A percentile compares a stretch with the other conserved stretches of the same genome.
These are phyloP conservation scores for Colletotrichum lupini DNA, from an alignment of 2,329 filamentous ascomycete genomes.

Conservation along the genomic window DNA sequence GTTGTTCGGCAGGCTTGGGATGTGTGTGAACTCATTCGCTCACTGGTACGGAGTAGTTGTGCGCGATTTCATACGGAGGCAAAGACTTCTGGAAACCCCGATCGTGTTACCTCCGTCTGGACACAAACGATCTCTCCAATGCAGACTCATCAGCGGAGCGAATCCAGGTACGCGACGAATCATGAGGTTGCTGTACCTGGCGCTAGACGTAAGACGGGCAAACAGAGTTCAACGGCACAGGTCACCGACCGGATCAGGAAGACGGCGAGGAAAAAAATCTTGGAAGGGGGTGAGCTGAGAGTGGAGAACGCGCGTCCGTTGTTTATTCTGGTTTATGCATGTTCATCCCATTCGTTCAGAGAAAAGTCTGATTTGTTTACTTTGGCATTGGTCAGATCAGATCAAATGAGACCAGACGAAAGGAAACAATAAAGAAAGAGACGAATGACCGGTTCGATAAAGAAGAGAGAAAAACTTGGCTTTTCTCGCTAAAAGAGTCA, in stretches of 20 bases:
- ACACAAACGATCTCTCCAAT: neutral
- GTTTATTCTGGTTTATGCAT: neutral
- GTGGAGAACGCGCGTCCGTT: neutral
- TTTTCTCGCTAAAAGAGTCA: neutral
- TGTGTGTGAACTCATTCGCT: neutral
- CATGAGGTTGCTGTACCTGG: conserved; percentile 7
- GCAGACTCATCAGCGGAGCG: too few species aligned
- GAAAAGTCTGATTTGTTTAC: neutral
- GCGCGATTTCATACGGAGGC: too few species aligned
- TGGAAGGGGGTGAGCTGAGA: neutral
- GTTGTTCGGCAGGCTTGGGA: neutral
- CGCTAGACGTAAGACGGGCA: conserved; percentile 7
- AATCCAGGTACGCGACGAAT: conserved; percentile 15
- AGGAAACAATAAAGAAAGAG: neutral
- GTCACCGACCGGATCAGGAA: neutral
- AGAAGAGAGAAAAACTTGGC: neutral
- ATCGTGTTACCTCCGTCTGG: too few species aligned
- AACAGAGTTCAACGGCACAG: neutral
- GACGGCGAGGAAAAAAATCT: neutral
- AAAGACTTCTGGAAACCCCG: too few species aligned
- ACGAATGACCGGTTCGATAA: neutral
- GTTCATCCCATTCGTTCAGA: neutral
- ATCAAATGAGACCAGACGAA: neutral
- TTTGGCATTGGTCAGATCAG: neutral
- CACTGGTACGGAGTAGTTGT: neutral